Percentiles rank a stretch among this genome's conserved stretches.
phyloP scores from a whole-genome alignment of 2,329 filamentous ascomycete genomes.

The Diaporthe citrichinensis region DNA sequence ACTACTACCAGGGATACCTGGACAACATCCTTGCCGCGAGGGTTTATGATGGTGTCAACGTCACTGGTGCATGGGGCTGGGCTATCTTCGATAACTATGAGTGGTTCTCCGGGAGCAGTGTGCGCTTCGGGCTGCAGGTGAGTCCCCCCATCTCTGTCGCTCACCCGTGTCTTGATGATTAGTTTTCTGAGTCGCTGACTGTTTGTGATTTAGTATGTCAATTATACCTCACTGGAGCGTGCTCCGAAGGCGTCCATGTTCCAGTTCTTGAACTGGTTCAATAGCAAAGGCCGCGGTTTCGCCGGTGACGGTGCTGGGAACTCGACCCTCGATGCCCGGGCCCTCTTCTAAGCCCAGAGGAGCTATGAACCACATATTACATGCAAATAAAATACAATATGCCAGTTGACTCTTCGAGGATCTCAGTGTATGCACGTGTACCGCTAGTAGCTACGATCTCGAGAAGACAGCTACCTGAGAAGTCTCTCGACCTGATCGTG shows the following conservation, averaged over 20 bases:
- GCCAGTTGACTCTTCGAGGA: accelerated
- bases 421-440: too few species aligned
- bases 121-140: slow-evolving; percentile 33
- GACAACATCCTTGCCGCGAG: slow-evolving; percentile 20
- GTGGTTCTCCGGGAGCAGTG: slow-evolving; percentile 28
- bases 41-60: slow-evolving; percentile 31
- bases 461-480: too few species aligned
- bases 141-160: not conserved
- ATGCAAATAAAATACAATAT: not conserved
- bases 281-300: slow-evolving; percentile 14
- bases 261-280: slow-evolving; percentile 34
- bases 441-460: not conserved
- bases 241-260: slow-evolving; percentile 27
- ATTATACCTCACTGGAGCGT: slow-evolving; percentile 28
- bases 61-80: slow-evolving; percentile 32
- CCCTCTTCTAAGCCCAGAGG: not conserved
- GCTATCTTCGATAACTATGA: slow-evolving; percentile 33
- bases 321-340: not conserved
- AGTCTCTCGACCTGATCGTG: too few species aligned
- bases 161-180: not conserved
- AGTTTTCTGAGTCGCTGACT: too few species aligned
- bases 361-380: not conserved
- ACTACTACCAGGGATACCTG: slow-evolving; percentile 28
- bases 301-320: slow-evolving; percentile 2
- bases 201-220: slow-evolving; percentile 3